A percentile compares a stretch with the other conserved stretches of the same genome.
Conservation (phyloP, 2,329 filamentous ascomycete genomes). For the Botrytis aclada region DNA sequence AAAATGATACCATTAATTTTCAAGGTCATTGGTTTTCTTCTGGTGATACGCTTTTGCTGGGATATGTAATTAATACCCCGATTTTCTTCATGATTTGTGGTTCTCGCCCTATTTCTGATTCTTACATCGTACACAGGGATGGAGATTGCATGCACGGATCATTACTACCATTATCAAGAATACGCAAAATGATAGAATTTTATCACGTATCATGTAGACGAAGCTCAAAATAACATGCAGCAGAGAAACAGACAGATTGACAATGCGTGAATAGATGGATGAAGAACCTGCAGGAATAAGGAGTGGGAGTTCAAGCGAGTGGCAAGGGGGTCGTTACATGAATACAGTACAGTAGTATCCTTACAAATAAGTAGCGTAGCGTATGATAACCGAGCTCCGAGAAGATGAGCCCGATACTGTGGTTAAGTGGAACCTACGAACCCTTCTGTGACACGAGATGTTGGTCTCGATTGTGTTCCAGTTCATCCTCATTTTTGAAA, state of each 20-base stretch:
- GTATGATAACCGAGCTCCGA: not conserved
- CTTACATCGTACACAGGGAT: not conserved
- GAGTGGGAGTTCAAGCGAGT: not conserved
- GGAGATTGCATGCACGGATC: not conserved
- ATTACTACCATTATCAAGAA: not conserved
- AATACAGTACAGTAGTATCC: too few species aligned
- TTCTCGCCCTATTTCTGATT: not conserved
- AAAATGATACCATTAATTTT: not conserved
- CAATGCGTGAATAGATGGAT: not conserved
- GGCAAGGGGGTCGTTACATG: not conserved
- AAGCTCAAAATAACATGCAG: not conserved
- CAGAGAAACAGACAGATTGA: not conserved
- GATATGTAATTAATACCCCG: not conserved
- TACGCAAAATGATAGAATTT: accelerated
- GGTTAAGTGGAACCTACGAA: not conserved
- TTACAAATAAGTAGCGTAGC: too few species aligned
- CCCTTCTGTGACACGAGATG: not conserved
- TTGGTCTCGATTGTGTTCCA: not conserved
- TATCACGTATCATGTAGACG: not conserved
- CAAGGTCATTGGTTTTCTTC: not conserved
- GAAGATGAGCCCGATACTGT: not conserved
- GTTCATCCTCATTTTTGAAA: not conserved
- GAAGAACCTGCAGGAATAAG: not conserved
- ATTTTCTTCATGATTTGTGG: not conserved
- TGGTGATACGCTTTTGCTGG: not conserved